phyloP scores from a whole-genome alignment of 2,329 filamentous ascomycete genomes.

The Apiospora hydei region DNA sequence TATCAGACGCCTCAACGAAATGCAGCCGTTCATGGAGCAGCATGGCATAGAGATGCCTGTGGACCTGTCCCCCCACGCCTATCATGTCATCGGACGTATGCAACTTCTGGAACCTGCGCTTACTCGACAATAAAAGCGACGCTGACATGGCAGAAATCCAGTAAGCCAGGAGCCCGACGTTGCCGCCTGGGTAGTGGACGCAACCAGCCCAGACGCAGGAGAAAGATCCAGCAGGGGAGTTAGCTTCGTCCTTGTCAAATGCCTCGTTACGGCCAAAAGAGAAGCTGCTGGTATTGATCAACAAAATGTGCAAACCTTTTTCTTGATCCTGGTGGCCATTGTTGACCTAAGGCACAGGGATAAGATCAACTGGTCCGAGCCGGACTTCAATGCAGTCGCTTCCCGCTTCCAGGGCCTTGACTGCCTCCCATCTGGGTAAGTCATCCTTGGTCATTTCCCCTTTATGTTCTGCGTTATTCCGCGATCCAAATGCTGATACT shows the following conservation, averaged over 20 bases:
- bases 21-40: constrained; percentile 5
- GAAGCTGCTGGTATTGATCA: not conserved
- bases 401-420: constrained; percentile 1
- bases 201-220: constrained; percentile 6
- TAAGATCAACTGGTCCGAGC: constrained; percentile 2
- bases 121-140: not conserved
- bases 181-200: constrained; percentile 25
- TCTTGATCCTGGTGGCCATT: not conserved
- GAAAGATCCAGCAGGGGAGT: constrained; percentile 17
- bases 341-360: not conserved
- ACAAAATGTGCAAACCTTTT: not conserved
- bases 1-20: not conserved
- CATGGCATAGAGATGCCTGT: not conserved
- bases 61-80: constrained; percentile 4
- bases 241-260: constrained; percentile 23
- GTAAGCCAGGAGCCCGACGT: constrained; percentile 21
- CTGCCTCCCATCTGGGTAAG: not conserved
- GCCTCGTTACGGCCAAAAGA: constrained; percentile 2
- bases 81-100: not conserved
- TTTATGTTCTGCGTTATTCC: no score
- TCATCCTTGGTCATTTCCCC: not conserved
- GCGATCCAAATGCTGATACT: no score
- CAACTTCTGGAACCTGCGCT: not conserved
- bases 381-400: not conserved
- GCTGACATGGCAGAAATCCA: not conserved